These are phyloP conservation scores for Hypericum androsaemum DNA, from an alignment of 345 rosid genomes.

Conservation along the genomic window DNA sequence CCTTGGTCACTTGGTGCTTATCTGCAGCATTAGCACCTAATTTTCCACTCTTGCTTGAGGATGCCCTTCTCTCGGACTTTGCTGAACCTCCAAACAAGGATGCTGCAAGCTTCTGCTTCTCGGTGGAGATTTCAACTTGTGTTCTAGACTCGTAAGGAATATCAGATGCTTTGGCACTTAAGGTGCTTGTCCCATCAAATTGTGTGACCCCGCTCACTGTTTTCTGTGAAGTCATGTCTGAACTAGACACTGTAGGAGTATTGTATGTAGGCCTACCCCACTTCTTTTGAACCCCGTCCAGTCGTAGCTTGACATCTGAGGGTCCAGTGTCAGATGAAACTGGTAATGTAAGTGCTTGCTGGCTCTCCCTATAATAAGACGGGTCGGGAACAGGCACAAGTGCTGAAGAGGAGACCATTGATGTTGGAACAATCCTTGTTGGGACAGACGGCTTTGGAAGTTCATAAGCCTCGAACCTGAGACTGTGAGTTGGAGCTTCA, in stretches of 20 bases:
- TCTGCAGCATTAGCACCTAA: slow-evolving; percentile 32
- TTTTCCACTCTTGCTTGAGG: slow-evolving; percentile 41
- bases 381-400: slow-evolving; percentile 72
- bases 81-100: slow-evolving; percentile 82
- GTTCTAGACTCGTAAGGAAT: slow-evolving; percentile 46
- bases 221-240: slow-evolving; percentile 37
- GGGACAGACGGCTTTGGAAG: slow-evolving; percentile 58
- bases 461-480: slow-evolving; percentile 92
- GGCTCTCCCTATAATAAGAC: slow-evolving; percentile 43
- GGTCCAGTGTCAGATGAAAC: slow-evolving; percentile 45
- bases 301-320: slow-evolving; percentile 63
- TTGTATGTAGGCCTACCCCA: slow-evolving; percentile 78
- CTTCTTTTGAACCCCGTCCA: slow-evolving; percentile 92
- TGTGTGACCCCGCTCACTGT: slow-evolving; percentile 39
- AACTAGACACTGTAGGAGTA: slow-evolving; percentile 37
- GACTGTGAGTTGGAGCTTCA: slow-evolving; percentile 59
- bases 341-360: slow-evolving; percentile 31
- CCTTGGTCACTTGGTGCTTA: slow-evolving; percentile 21
- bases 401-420: slow-evolving; percentile 36
- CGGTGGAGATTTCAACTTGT: slow-evolving; percentile 54
- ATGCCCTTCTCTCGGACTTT: slow-evolving; percentile 47
- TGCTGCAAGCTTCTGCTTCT: slow-evolving; percentile 96
- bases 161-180: slow-evolving; percentile 40
- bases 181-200: slow-evolving; percentile 30
- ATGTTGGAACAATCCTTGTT: slow-evolving; percentile 32